These are phyloP conservation scores for Silybum marianum DNA, from an alignment of 129 eudicot genomes.

Conservation along the genomic window DNA sequence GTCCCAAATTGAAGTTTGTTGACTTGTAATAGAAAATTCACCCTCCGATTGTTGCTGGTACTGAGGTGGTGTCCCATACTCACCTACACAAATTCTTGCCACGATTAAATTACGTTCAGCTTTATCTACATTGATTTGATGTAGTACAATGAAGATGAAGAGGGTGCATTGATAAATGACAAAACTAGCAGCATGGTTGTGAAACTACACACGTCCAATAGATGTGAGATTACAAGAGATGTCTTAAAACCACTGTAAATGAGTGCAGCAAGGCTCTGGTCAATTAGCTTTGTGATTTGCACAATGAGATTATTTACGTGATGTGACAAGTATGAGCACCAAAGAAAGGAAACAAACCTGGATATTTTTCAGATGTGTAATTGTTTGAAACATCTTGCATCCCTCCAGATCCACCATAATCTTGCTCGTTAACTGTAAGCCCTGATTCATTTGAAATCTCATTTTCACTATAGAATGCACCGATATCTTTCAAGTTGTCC, in stretches of 20 bases:
- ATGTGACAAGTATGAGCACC: slow-evolving; percentile 18
- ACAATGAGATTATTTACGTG: not conserved
- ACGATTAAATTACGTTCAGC: slow-evolving; percentile 24
- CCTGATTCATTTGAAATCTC: slow-evolving; percentile 47
- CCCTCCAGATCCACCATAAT: slow-evolving; percentile 31
- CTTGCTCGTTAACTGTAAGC: slow-evolving; percentile 33
- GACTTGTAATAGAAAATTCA: slow-evolving; percentile 18
- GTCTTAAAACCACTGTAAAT: not conserved
- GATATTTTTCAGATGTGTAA: slow-evolving; percentile 39
- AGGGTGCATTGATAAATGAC: not conserved
- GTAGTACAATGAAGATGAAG: slow-evolving; percentile 11
- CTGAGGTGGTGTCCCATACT: slow-evolving; percentile 37
- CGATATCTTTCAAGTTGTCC: slow-evolving; percentile 46
- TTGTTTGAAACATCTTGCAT: slow-evolving; percentile 42
- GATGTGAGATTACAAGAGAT: not conserved
- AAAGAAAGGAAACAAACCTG: slow-evolving; percentile 49
- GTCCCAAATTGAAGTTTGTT: slow-evolving; percentile 50
- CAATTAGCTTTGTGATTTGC: not conserved
- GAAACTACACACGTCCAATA: not conserved
- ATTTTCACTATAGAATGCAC: slow-evolving; percentile 41
- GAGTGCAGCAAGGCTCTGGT: not conserved
- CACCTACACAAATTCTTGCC: slow-evolving; percentile 51
- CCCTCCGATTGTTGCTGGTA: slow-evolving; percentile 28
- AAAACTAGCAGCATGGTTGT: slow-evolving; percentile 1
- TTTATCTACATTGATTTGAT: slow-evolving; percentile 7